A percentile compares a stretch with the other conserved stretches of the same genome.
phyloP scores from a whole-genome alignment of 2,329 filamentous ascomycete species.

The Aspergillus ibericus region DNA sequence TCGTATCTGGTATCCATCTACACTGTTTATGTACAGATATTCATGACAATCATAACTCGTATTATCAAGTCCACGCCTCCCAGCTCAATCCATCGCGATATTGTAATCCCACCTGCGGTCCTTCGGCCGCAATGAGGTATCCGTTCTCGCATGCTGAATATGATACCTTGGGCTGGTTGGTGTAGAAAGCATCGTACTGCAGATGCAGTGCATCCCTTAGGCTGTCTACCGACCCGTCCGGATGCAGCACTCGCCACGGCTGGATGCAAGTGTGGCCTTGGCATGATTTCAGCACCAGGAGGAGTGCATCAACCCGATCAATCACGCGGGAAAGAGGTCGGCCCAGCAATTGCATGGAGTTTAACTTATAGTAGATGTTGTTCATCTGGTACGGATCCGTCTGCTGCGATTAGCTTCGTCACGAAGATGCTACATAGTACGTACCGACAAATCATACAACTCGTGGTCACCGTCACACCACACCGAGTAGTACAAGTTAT shows the following conservation, averaged over 20 bases:
- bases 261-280: slow-evolving; percentile 35
- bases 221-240: slow-evolving; percentile 27
- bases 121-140: slow-evolving; percentile 39
- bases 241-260: slow-evolving; percentile 41
- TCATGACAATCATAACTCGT: background rate
- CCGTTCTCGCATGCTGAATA: slow-evolving; percentile 38
- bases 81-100: slow-evolving; percentile 19
- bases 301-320: background rate
- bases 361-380: background rate
- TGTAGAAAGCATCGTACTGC: slow-evolving; percentile 37
- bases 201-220: slow-evolving; percentile 34
- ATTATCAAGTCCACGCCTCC: slow-evolving; percentile 15
- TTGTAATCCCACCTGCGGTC: slow-evolving; percentile 26
- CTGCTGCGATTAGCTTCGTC: background rate
- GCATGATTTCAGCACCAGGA: slow-evolving; percentile 23
- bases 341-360: background rate
- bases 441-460: slow-evolving; percentile 39
- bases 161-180: slow-evolving; percentile 30
- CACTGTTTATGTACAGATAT: too few relatives aligned
- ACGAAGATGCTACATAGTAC: background rate
- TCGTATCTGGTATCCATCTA: background rate
- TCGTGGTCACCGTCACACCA: slow-evolving; percentile 46
- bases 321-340: background rate
- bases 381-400: slow-evolving; percentile 5
- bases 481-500: slow-evolving; percentile 44